Conservation (phyloP, 805 yeast genomes). For the Metschnikowia lachancei region DNA sequence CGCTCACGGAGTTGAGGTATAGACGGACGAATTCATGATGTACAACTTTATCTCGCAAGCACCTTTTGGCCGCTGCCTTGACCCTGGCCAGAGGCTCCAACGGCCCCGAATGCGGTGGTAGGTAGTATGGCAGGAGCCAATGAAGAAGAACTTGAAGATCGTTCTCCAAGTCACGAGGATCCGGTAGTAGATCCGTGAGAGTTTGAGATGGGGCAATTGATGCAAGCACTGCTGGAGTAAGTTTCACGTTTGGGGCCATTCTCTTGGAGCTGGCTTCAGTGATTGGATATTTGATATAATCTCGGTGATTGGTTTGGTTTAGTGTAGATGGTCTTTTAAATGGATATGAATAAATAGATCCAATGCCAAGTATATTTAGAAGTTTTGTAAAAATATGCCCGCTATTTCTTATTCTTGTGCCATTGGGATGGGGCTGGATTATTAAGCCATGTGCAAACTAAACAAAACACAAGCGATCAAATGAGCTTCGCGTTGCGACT, state of each 20-base stretch:
- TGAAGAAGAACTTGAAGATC: conserved; percentile 33
- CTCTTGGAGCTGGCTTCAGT: background rate
- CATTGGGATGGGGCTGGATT: no score
- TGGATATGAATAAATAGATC: no score
- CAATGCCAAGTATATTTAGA: no score
- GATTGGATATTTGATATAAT: background rate
- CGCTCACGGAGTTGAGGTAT: conserved; percentile 32
- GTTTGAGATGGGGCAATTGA: conserved; percentile 12
- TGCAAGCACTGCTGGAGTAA: conserved; percentile 12
- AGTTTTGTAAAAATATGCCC: no score
- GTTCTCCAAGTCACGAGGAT: conserved; percentile 30
- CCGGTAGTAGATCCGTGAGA: conserved; percentile 16
- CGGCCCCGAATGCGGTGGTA: conserved; percentile 16
- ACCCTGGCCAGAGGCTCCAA: conserved; percentile 34
- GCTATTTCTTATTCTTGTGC: no score
- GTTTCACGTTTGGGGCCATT: conserved; percentile 7
- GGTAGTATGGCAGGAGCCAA: conserved; percentile 35
- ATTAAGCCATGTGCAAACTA: no score
- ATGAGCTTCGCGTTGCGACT: no score
- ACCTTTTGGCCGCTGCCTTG: conserved; percentile 36
- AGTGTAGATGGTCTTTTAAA: no score
- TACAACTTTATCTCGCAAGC: conserved; percentile 32
- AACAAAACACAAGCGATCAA: no score
- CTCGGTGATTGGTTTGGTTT: no score
- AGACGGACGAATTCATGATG: conserved; percentile 36